phyloP scores from a whole-genome alignment of 1,284 basidiomycete species.

The Apiotrichum siamense region DNA sequence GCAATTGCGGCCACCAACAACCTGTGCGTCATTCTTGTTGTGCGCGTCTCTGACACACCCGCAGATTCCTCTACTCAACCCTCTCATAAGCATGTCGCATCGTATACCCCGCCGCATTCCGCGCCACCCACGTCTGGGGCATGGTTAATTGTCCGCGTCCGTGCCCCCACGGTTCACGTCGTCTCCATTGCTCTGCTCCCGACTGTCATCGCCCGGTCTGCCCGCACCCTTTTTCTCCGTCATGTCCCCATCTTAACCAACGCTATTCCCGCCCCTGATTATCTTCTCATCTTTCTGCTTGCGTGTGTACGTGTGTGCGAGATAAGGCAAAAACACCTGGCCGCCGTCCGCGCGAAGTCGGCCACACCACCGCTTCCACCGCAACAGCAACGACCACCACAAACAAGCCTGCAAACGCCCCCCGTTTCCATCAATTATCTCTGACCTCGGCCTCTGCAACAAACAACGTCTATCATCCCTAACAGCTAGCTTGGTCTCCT shows the following conservation, averaged over 20 bases:
- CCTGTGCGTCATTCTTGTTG: constrained; percentile 56
- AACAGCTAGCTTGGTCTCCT: constrained; percentile 20
- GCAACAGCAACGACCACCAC: too few relatives aligned
- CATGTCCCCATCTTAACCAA: not conserved
- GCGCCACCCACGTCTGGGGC: constrained; percentile 4
- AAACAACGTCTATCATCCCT: constrained; percentile 10
- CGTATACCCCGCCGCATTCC: constrained; percentile 15
- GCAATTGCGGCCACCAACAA: constrained; percentile 97
- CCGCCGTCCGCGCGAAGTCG: too few relatives aligned
- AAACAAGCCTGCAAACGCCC: too few relatives aligned
- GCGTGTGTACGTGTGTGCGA: too few relatives aligned
- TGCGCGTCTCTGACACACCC: not conserved
- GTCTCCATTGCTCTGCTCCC: not conserved
- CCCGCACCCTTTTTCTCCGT: not conserved
- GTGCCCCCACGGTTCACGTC: constrained; percentile 2
- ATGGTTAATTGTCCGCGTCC: constrained; percentile 1
- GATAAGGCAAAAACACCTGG: too few relatives aligned
- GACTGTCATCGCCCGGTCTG: not conserved
- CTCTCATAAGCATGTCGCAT: constrained; percentile 31
- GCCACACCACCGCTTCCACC: too few relatives aligned
- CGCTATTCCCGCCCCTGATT: not conserved
- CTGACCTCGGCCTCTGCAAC: not conserved
- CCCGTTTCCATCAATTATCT: not conserved
- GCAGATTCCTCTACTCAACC: constrained; percentile 46
- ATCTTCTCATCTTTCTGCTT: not conserved